A percentile compares a stretch with the other conserved stretches of the same genome.
Conservation (phyloP, 2,329 filamentous ascomycete species). For the Leptographium procerum region DNA sequence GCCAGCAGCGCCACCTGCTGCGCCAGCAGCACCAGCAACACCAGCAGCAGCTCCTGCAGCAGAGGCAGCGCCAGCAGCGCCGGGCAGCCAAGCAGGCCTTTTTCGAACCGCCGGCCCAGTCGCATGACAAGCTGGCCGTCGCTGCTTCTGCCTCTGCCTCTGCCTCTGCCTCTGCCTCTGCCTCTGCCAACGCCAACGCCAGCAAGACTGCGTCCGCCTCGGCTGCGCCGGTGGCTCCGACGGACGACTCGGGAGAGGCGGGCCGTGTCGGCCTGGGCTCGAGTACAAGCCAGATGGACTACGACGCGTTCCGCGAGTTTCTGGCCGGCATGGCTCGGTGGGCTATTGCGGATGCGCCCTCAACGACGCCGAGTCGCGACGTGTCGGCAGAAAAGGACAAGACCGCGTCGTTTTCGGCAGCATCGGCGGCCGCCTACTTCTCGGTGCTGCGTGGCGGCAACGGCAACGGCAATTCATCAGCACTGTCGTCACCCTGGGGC, state of each 20-base stretch:
- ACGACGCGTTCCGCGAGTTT: conserved; percentile 91
- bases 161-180: neutral
- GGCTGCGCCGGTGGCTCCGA: conserved; percentile 16
- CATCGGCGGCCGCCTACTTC: conserved; percentile 37
- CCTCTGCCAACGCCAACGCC: neutral
- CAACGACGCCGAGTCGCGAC: conserved; percentile 41
- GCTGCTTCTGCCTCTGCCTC: neutral
- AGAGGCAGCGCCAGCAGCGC: neutral
- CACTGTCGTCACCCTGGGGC: conserved; percentile 41
- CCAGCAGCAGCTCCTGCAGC: conserved; percentile 24
- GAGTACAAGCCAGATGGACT: conserved; percentile 91
- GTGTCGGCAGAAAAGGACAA: conserved; percentile 37
- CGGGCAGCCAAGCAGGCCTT: conserved; percentile 10
- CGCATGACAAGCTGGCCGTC: neutral
- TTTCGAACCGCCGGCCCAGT: neutral
- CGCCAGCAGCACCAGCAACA: conserved; percentile 56
- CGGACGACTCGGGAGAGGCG: conserved; percentile 53
- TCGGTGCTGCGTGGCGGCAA: conserved; percentile 39
- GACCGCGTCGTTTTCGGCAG: conserved; percentile 35
- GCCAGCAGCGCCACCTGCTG: conserved; percentile 68
- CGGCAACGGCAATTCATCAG: conserved; percentile 15
- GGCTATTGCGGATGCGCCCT: conserved; percentile 80
- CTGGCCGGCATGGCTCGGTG: conserved; percentile 81
- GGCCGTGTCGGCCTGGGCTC: conserved; percentile 80
- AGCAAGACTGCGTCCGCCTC: conserved; percentile 14